Evolutionary conservation across 352 stramenopile genomes (phyloP).

Genomic region (Phytopythium helicoides): DNA sequence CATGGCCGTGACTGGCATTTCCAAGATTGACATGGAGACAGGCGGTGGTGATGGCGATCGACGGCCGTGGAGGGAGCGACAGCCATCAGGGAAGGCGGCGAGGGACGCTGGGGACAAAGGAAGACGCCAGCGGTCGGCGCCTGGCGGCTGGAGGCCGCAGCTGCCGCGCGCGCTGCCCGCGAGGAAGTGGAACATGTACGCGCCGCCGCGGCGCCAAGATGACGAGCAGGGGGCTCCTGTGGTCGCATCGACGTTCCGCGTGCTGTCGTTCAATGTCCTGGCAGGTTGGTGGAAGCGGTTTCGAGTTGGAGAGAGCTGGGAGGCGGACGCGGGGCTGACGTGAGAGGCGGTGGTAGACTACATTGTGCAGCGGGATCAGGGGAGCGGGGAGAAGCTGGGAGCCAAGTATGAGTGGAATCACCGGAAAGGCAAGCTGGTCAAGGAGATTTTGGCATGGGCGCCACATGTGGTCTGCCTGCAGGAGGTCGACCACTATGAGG

Average conservation of each 20-base stretch:
- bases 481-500: constrained; percentile 69
- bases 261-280: constrained; percentile 74
- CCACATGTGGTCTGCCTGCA: constrained; percentile 61
- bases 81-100: constrained; percentile 3
- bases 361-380: constrained; percentile 31
- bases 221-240: constrained; percentile 13
- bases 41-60: too few species aligned
- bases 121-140: constrained; percentile 3
- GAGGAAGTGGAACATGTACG: constrained; percentile 55
- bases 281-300: constrained; percentile 22
- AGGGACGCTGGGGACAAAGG: neutral
- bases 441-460: constrained; percentile 48
- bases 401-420: constrained; percentile 65
- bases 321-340: neutral
- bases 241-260: constrained; percentile 43
- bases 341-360: constrained; percentile 44
- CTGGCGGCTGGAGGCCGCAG: neutral
- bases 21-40: too few species aligned
- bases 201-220: constrained; percentile 18
- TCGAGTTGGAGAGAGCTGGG: neutral
- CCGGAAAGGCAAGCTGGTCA: constrained; percentile 38
- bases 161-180: neutral
- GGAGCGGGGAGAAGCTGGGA: constrained; percentile 25
- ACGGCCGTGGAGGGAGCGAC: constrained; percentile 1
- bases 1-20: too few species aligned